Evolutionary conservation across 257 asterid genomes (phyloP), one percentile per base, ranked within the genome.

Genomic region (Handroanthus guayacan): DNA sequence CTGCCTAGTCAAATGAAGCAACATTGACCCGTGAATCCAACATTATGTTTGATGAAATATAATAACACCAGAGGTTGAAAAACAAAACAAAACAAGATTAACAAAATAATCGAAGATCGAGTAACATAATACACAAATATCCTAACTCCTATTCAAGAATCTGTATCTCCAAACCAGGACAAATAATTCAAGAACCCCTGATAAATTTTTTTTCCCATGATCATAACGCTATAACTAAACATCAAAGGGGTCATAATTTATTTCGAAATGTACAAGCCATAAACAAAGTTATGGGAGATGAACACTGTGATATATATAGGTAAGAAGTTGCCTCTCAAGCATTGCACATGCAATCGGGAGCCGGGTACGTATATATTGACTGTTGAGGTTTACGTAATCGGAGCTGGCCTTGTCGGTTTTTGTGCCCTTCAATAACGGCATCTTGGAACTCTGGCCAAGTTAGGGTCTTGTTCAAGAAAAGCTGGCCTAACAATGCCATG

Each of bases 281-380:
- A 62, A 68, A 58, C 48, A 50, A 47, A 60, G 17, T 62, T 18
- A 36, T 36, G 50, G 61, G 57, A 55, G 68, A 5, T 60, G 38
- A 18, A 69, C 52, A 67, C 36, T 9, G 16, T 37, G 62, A 52
- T 20, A 39, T 74, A 61, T 17, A 18, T 36, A 50, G n/a, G 51
- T 72, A 54, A 60, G 58, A 36, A 69, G 4, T 20, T 14, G 51
- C 4, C 17, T 68, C 62, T 89, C 81, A 86, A 44, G 91, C 84
- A 52, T 65, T 83, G 84, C 97, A 95, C 99, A 92, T 95, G 84
- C 99, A 95, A 82, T 95, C 96, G 0, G 98, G 97, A 39, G 97
- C 96, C 39, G 99, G 99, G 41, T 95, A 95, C 1, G 99, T 92
- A 9, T 87, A 95, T 18, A 95, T 84, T 18, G 98, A 92, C 78